phyloP scores from a whole-genome alignment of 2,329 filamentous ascomycete genomes.

The Teratosphaeria pseudoeucalypti region DNA sequence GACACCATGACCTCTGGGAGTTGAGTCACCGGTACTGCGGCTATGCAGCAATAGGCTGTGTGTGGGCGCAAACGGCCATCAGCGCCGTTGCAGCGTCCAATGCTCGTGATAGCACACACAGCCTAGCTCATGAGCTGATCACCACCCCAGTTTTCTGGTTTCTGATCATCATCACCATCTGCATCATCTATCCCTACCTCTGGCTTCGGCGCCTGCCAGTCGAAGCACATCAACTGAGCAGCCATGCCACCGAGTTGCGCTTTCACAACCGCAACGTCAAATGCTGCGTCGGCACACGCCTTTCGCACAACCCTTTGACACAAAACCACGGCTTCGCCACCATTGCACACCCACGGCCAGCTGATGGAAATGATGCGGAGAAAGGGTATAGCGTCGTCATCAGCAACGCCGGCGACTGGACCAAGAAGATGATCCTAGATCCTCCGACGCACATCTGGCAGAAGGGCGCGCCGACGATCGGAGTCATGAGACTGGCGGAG shows the following conservation, averaged over 20 bases:
- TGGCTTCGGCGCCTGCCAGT: slow-evolving; percentile 59
- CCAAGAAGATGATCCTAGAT: slow-evolving; percentile 49
- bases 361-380: not conserved
- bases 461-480: slow-evolving; percentile 55
- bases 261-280: slow-evolving; percentile 52
- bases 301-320: slow-evolving; percentile 23
- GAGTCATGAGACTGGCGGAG: slow-evolving; percentile 56
- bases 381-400: slow-evolving; percentile 57
- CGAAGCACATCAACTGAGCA: slow-evolving; percentile 55
- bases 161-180: slow-evolving; percentile 51
- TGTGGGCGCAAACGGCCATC: slow-evolving; percentile 55
- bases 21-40: slow-evolving; percentile 60
- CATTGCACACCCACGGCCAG: slow-evolving; percentile 47
- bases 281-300: slow-evolving; percentile 27
- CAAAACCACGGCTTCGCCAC: slow-evolving; percentile 73
- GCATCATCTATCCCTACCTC: slow-evolving; percentile 64
- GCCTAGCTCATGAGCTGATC: not conserved
- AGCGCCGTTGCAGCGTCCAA: slow-evolving; percentile 28
- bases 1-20: slow-evolving; percentile 60
- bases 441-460: slow-evolving; percentile 56
- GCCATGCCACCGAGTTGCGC: slow-evolving; percentile 61
- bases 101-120: not conserved
- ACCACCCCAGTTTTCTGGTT: slow-evolving; percentile 55
- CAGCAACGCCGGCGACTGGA: slow-evolving; percentile 70
- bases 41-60: slow-evolving; percentile 56